Conservation (phyloP, 2,329 filamentous ascomycete species). For the Aspergillus sp. region DNA sequence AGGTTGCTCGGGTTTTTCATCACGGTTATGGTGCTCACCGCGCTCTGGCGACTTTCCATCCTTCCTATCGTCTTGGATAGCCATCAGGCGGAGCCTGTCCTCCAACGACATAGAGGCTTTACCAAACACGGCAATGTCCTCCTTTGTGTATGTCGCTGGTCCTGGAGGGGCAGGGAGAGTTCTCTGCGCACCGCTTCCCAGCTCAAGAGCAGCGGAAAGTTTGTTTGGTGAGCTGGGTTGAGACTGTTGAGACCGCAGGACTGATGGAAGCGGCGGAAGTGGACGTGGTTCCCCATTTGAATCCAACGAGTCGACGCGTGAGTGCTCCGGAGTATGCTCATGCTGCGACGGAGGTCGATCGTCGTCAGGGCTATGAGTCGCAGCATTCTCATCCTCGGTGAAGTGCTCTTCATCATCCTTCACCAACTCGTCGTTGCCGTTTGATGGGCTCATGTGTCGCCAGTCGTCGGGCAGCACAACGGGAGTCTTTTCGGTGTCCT, state of each 20-base stretch:
- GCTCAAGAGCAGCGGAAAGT: conserved; percentile 63
- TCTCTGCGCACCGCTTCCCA: conserved; percentile 58
- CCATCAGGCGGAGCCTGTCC: conserved; percentile 80
- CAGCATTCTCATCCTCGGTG: conserved; percentile 48
- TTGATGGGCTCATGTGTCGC: conserved; percentile 47
- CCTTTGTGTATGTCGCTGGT: conserved; percentile 60
- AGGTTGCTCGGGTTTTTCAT: background rate
- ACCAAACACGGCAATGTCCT: conserved; percentile 68
- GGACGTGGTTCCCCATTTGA: conserved; percentile 78
- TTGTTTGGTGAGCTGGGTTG: conserved; percentile 52
- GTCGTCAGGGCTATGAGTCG: conserved; percentile 55
- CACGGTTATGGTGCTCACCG: background rate
- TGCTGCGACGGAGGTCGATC: conserved; percentile 42
- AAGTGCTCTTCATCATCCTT: conserved; percentile 55
- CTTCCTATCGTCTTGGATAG: conserved; percentile 57
- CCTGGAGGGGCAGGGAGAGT: conserved; percentile 64
- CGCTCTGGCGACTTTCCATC: conserved; percentile 1
- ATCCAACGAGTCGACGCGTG: conserved; percentile 62
- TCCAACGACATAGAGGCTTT: conserved; percentile 73
- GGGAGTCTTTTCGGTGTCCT: conserved; percentile 93
- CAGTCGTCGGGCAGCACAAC: conserved; percentile 97
- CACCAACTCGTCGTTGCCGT: too few species aligned
- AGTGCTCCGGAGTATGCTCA: conserved; percentile 32
- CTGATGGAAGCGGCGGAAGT: conserved; percentile 70
- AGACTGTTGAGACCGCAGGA: conserved; percentile 26